These are phyloP conservation scores for Gnomoniopsis smithogilvyi DNA, from an alignment of 2,329 filamentous ascomycete genomes.

Conservation along the genomic window DNA sequence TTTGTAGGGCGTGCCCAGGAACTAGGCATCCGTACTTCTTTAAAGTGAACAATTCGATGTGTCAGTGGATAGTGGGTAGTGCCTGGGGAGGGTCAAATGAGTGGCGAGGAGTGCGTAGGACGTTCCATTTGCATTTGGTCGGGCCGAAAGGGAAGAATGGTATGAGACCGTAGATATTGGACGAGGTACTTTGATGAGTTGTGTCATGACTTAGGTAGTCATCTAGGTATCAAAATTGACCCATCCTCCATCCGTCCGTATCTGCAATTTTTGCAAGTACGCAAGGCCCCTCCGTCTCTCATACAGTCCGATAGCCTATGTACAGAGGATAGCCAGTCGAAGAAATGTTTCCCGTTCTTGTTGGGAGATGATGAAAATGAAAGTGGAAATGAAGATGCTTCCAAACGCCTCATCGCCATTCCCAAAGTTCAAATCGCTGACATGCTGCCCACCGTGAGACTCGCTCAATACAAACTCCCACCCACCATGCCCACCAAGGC, in stretches of 20 bases:
- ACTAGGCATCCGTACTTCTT: too few relatives aligned
- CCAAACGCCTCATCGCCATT: background rate
- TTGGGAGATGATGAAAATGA: background rate
- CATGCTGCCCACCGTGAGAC: background rate
- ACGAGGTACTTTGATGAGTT: too few relatives aligned
- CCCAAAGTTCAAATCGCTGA: background rate
- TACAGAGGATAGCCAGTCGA: background rate
- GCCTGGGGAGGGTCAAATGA: too few relatives aligned
- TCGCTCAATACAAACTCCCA: slow-evolving; percentile 5
- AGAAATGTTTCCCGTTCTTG: background rate
- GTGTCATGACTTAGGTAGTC: background rate
- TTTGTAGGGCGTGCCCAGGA: too few relatives aligned
- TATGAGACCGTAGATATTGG: background rate
- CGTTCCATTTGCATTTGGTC: background rate
- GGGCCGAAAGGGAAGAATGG: background rate
- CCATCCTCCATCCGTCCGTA: background rate
- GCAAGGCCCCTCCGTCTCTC: background rate
- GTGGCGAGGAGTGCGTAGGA: background rate
- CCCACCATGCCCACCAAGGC: slow-evolving; percentile 5
- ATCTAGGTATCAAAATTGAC: background rate
- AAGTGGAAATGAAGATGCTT: too few relatives aligned
- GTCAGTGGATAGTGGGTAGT: too few relatives aligned
- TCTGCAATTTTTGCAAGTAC: background rate
- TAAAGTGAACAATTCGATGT: too few relatives aligned
- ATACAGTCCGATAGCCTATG: background rate